These are phyloP conservation scores for Pichia cabralensis DNA, from an alignment of 805 yeast species.

Conservation along the genomic window DNA sequence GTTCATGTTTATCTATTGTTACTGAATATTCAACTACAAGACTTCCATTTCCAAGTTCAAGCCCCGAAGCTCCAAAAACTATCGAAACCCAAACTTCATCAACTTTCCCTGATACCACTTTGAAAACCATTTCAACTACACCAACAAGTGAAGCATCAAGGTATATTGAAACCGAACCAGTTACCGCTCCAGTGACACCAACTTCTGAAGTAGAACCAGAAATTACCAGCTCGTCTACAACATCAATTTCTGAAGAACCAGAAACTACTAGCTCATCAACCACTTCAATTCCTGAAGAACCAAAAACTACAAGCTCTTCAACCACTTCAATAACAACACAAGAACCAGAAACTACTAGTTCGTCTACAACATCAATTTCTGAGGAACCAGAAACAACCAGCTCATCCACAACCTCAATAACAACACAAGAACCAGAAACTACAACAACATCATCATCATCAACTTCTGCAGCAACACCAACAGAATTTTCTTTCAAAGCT, in stretches of 20 bases:
- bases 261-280: constrained; percentile 1
- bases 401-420: constrained; percentile 15
- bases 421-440: constrained; percentile 10
- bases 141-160: constrained; percentile 1
- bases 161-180: too few species aligned
- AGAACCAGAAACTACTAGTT: constrained; percentile 8
- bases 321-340: constrained; percentile 4
- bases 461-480: constrained; percentile 1
- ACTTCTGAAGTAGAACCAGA: too few species aligned
- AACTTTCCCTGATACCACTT: neutral
- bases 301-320: constrained; percentile 4
- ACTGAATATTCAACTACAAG: too few species aligned
- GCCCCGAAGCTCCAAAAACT: too few species aligned
- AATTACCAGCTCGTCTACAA: constrained; percentile 1
- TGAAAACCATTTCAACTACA: constrained; percentile 3
- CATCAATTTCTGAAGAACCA: constrained; percentile 14
- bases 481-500: constrained; percentile 27
- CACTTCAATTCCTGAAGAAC: constrained; percentile 9
- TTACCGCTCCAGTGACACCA: too few species aligned
- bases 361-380: constrained; percentile 8
- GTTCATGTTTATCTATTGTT: too few species aligned
- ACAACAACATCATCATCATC: constrained; percentile 7
- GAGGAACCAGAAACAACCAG: constrained; percentile 5
- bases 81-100: neutral
- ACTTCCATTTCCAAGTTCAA: too few species aligned